Conservation (phyloP, 2,329 filamentous ascomycete species). For the Periglandula ipomoeae region DNA sequence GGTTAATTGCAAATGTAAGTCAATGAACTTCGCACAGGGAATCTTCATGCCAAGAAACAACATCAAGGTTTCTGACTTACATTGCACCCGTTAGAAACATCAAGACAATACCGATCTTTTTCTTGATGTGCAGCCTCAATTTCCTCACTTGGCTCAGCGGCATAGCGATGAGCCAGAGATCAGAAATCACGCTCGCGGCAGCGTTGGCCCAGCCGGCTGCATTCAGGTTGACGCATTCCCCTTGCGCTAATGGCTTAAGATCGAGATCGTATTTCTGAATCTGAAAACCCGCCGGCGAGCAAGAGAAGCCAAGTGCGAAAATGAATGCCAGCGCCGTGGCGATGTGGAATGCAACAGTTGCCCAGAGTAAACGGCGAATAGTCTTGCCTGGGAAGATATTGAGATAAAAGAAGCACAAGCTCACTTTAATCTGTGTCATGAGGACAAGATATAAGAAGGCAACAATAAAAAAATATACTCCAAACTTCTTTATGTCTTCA, state of each 20-base stretch:
- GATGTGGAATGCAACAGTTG: constrained; percentile 21
- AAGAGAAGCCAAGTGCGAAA: constrained; percentile 26
- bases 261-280: constrained; percentile 25
- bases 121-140: constrained; percentile 4
- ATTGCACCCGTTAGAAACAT: constrained; percentile 6
- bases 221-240: neutral
- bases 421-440: constrained; percentile 29
- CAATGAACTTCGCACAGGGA: too few species aligned
- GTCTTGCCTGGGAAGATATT: constrained; percentile 27
- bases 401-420: constrained; percentile 34
- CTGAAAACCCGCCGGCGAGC: constrained; percentile 27
- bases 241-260: neutral
- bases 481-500: constrained; percentile 17
- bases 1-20: neutral
- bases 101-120: constrained; percentile 5
- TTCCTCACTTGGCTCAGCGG: constrained; percentile 3
- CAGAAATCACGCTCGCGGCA: neutral
- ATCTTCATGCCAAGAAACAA: too few species aligned
- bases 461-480: constrained; percentile 23
- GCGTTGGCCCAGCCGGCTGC: neutral
- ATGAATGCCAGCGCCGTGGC: constrained; percentile 21
- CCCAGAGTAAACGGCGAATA: constrained; percentile 23
- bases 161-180: constrained; percentile 5
- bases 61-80: too few species aligned
- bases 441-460: constrained; percentile 29